A percentile compares a stretch with the other conserved stretches of the same genome.
These are phyloP conservation scores for Macadamia integrifolia DNA, from an alignment of 164 flowering plant species.

Conservation along the genomic window DNA sequence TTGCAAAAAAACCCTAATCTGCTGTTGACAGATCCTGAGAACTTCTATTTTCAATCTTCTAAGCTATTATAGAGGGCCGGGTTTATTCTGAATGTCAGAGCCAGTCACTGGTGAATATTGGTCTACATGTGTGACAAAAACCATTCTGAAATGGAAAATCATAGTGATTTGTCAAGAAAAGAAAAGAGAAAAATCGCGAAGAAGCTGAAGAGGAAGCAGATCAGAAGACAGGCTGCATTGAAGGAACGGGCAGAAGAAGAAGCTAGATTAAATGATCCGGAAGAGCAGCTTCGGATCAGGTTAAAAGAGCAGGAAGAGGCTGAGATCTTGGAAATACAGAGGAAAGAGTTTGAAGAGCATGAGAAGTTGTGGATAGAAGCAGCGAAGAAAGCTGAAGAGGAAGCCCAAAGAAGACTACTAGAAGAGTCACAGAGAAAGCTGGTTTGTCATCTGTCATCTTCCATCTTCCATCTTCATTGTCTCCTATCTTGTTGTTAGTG, in stretches of 20 bases:
- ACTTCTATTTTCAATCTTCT: too few species aligned
- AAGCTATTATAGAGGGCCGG: too few species aligned
- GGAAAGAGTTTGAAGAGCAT: slow-evolving; percentile 68
- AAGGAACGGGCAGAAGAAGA: slow-evolving; percentile 56
- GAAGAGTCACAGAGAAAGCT: slow-evolving; percentile 27
- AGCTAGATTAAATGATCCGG: slow-evolving; percentile 57
- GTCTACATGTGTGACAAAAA: not conserved
- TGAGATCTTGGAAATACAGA: slow-evolving; percentile 48
- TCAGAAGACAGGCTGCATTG: slow-evolving; percentile 53
- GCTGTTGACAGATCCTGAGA: too few species aligned
- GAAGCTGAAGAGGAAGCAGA: slow-evolving; percentile 74
- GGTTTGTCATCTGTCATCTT: slow-evolving; percentile 15
- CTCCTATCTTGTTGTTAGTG: not conserved
- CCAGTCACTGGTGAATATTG: too few species aligned
- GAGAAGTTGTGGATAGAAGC: slow-evolving; percentile 65
- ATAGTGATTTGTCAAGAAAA: slow-evolving; percentile 14
- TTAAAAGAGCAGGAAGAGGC: slow-evolving; percentile 54
- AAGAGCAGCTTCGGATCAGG: slow-evolving; percentile 47
- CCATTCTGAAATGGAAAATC: slow-evolving; percentile 4
- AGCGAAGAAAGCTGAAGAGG: slow-evolving; percentile 41
- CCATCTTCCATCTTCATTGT: not conserved
- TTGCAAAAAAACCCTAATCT: too few species aligned
- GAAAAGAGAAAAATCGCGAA: slow-evolving; percentile 76
- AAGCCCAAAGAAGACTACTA: slow-evolving; percentile 25
- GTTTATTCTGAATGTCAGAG: too few species aligned